A percentile compares a stretch with the other conserved stretches of the same genome.
phyloP scores from a whole-genome alignment of 2,329 filamentous ascomycete genomes.

The Trematosphaeria pertusa region DNA sequence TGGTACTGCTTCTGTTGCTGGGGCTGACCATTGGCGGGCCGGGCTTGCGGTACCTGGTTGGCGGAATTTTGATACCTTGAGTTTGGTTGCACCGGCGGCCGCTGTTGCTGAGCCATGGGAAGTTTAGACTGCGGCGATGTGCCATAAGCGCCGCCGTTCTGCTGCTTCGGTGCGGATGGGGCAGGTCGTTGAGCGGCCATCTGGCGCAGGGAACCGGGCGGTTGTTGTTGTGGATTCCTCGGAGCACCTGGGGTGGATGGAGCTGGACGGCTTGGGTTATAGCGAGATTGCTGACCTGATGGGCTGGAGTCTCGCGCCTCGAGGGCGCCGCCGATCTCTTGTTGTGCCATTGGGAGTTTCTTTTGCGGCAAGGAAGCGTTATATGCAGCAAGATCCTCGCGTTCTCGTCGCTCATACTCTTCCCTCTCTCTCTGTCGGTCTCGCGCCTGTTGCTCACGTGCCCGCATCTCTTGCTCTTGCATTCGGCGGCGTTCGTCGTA shows the following conservation, averaged over 20 bases:
- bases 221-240: constrained; percentile 56
- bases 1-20: constrained; percentile 42
- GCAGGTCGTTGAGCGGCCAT: constrained; percentile 78
- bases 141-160: constrained; percentile 43
- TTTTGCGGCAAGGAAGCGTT: constrained; percentile 87
- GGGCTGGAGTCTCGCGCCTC: constrained; percentile 55
- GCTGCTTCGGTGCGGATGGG: constrained; percentile 69
- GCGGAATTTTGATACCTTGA: constrained; percentile 42
- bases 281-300: constrained; percentile 67
- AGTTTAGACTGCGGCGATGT: constrained; percentile 37
- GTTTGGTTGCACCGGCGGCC: constrained; percentile 55
- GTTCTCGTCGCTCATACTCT: constrained; percentile 54
- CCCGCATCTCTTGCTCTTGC: constrained; percentile 52
- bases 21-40: constrained; percentile 53
- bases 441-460: constrained; percentile 45
- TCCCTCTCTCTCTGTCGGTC: constrained; percentile 50
- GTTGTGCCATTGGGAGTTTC: constrained; percentile 81
- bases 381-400: constrained; percentile 83
- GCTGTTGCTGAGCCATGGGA: constrained; percentile 34
- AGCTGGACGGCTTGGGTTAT: constrained; percentile 84
- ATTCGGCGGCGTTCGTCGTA: constrained; percentile 36
- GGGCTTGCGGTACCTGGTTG: constrained; percentile 50
- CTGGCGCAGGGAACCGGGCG: constrained; percentile 59
- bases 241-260: constrained; percentile 74
- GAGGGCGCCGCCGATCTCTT: constrained; percentile 78